phyloP scores from a whole-genome alignment of 345 rosid species.

The Cardiospermum halicacabum region DNA sequence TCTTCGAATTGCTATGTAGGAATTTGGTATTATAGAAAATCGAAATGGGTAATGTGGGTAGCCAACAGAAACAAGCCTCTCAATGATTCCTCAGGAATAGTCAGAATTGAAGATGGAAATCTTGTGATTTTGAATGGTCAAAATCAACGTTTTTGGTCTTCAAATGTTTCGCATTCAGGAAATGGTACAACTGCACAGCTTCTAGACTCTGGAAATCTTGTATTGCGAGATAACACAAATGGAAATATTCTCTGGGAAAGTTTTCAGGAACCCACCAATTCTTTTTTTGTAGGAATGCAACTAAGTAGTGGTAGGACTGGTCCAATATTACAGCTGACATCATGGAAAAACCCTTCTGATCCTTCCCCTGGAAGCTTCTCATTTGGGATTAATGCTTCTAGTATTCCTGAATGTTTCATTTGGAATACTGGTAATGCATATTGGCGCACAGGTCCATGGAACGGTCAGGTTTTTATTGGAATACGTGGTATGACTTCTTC shows the following conservation, averaged over 20 bases:
- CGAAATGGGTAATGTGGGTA: conserved; percentile 22
- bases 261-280: conserved; percentile 34
- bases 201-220: conserved; percentile 44
- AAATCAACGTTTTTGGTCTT: conserved; percentile 42
- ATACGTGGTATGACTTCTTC: conserved; percentile 14
- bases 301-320: conserved; percentile 26
- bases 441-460: conserved; percentile 40
- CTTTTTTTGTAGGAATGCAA: conserved; percentile 32
- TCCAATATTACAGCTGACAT: conserved; percentile 26
- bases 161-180: conserved; percentile 25
- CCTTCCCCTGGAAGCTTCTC: conserved; percentile 55
- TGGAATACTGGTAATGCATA: conserved; percentile 36
- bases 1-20: conserved; percentile 24
- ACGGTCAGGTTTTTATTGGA: conserved; percentile 21
- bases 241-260: conserved; percentile 49
- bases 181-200: background rate
- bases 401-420: conserved; percentile 31
- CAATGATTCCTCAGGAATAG: conserved; percentile 32
- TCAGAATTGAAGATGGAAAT: conserved; percentile 41
- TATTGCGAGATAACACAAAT: conserved; percentile 21
- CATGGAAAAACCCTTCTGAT: conserved; percentile 47
- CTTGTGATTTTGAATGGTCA: conserved; percentile 37
- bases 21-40: conserved; percentile 24
- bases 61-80: conserved; percentile 28
- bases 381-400: conserved; percentile 21